Evolutionary conservation across 1,284 basidiomycete species (phyloP), one percentile per base, ranked within the genome.

Genomic region (Cutaneotrichosporon spelunceum): DNA sequence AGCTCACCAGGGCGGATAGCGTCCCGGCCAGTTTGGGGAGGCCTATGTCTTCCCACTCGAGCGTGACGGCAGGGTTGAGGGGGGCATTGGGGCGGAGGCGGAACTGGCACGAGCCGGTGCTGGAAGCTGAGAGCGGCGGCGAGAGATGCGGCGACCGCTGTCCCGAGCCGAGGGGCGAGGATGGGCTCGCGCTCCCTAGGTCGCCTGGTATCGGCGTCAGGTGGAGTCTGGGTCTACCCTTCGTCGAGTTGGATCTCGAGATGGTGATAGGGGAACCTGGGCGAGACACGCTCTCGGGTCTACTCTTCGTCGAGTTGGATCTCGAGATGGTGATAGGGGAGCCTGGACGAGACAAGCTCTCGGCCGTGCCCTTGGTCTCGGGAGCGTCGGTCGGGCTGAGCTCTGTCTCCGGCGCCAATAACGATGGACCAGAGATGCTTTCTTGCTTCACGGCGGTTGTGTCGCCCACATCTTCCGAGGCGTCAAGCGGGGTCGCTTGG

Each of bases 1-100:
- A 34, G 47, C 24, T 29, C 29, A 44, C 23, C 23, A 57, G 33
- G 6, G 56, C 44, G 5, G 45, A 49, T 7, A 57, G 45, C 24
- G 34, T 39, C 33, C 45, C 47, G 11, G 45, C 56, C n/a, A 57
- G 47, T 19, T 21, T 21, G n/a, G 55, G 55, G 23, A 26, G 34
- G 23, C 21, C 34, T 33, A 53, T 39, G 23, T 39, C 34, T 21
- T 36, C 33, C 21, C 34, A 11, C 27, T 30, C 48, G 34, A 53
- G 33, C 4, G 52, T 53, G 23, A 53, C 34, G 23, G 52, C 52
- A 3, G 52, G 52, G 52, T 36, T 53, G 34, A 53, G 52, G 3
- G 52, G 23, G n/a, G 23, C 30, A 23, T 23, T 24, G 21, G 52
- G 52, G 11, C 33, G 23, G 34, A 26, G 34, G 52, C 26, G 52